phyloP scores from a whole-genome alignment of 2,329 filamentous ascomycete genomes.

The Aspergillus novoparasiticus region DNA sequence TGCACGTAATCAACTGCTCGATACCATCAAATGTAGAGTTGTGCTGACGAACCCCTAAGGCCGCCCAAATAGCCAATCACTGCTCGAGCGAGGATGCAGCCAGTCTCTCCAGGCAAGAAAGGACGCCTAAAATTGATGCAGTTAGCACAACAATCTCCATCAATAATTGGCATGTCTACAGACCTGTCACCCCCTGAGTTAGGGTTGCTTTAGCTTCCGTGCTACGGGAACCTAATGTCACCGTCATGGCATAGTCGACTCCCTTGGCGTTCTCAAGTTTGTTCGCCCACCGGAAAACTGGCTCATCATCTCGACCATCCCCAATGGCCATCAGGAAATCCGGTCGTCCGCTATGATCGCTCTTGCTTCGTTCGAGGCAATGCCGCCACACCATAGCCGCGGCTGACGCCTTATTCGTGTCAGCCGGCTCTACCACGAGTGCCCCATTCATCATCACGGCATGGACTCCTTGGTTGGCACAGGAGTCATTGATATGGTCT shows the following conservation, averaged over 20 bases:
- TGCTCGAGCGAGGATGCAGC: slow-evolving; percentile 34
- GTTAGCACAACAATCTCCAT: slow-evolving; percentile 12
- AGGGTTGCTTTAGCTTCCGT: slow-evolving; percentile 84
- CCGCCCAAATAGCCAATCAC: not conserved
- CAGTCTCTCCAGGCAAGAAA: slow-evolving; percentile 57
- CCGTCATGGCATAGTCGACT: slow-evolving; percentile 74
- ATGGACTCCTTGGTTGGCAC: slow-evolving; percentile 78
- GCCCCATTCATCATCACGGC: slow-evolving; percentile 79
- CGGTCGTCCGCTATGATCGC: slow-evolving; percentile 48
- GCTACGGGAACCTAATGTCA: slow-evolving; percentile 82
- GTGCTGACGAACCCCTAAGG: not conserved
- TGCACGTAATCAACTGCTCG: not conserved
- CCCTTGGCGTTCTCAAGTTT: slow-evolving; percentile 61
- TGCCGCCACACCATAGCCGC: slow-evolving; percentile 71
- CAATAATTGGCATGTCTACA: slow-evolving; percentile 35
- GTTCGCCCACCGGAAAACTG: slow-evolving; percentile 94
- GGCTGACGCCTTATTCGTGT: slow-evolving; percentile 86
- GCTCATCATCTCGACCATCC: slow-evolving; percentile 90
- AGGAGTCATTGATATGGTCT: slow-evolving; percentile 93
- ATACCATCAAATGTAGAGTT: not conserved
- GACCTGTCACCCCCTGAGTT: slow-evolving; percentile 89
- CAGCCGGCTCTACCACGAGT: slow-evolving; percentile 79
- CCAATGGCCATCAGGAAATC: slow-evolving; percentile 91
- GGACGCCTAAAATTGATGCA: slow-evolving; percentile 45
- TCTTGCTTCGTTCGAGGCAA: slow-evolving; percentile 60